phyloP scores from a whole-genome alignment of 345 rosid genomes.

The Salix brachista region DNA sequence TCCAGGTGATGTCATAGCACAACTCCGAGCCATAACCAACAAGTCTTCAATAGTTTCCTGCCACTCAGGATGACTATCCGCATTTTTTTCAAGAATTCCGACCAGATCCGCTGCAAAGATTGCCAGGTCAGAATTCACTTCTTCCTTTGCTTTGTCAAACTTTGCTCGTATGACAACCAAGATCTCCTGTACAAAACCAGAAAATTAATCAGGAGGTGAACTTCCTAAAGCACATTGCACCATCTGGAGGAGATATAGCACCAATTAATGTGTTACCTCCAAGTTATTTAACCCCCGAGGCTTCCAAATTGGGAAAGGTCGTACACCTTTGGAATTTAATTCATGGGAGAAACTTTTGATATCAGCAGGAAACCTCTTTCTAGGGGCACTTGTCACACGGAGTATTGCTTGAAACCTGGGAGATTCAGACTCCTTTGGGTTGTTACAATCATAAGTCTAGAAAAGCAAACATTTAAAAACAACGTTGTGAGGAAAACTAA shows the following conservation, averaged over 20 bases:
- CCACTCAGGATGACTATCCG: constrained; percentile 97
- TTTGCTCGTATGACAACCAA: constrained; percentile 78
- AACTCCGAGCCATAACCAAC: constrained; percentile 89
- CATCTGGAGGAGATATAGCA: not conserved
- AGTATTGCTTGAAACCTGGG: constrained; percentile 98
- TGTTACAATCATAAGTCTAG: constrained; percentile 67
- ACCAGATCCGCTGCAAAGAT: constrained; percentile 95
- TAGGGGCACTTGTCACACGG: constrained; percentile 91
- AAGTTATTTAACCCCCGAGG: constrained; percentile 84
- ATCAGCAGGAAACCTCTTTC: constrained; percentile 91
- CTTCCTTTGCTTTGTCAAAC: constrained; percentile 99
- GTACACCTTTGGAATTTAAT: constrained; percentile 93
- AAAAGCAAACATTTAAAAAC: constrained; percentile 26
- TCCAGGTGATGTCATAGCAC: constrained; percentile 88
- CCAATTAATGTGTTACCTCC: constrained; percentile 49
- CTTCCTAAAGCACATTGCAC: constrained; percentile 4
- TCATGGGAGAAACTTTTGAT: constrained; percentile 99
- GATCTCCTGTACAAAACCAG: constrained; percentile 53
- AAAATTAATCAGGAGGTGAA: constrained; percentile 22
- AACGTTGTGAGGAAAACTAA: constrained; percentile 13
- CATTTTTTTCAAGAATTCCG: constrained; percentile 93
- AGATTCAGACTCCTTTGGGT: constrained; percentile 94
- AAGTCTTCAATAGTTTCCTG: constrained; percentile 97
- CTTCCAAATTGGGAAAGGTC: constrained; percentile 94
- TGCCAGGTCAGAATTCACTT: constrained; percentile 98